A percentile compares a stretch with the other conserved stretches of the same genome.
Conservation (phyloP, 192 early-diverging fungal species). For the Kickxella alabastrina region DNA sequence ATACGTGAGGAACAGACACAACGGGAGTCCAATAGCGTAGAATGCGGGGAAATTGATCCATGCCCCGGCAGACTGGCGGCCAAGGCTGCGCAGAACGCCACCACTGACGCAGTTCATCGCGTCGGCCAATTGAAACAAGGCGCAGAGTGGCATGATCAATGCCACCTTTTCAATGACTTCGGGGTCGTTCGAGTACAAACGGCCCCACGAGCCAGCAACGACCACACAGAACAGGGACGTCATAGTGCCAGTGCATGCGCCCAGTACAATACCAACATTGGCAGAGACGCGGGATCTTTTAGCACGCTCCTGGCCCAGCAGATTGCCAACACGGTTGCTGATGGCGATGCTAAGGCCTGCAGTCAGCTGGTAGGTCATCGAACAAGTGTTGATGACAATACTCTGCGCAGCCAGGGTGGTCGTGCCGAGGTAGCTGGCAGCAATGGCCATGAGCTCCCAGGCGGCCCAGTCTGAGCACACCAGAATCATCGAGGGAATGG, state of each 20-base stretch:
- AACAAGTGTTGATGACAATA: conserved; percentile 48
- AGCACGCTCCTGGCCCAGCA: conserved; percentile 13
- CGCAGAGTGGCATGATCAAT: conserved; percentile 66
- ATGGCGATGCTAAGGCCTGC: conserved; percentile 46
- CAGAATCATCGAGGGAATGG: conserved; percentile 64
- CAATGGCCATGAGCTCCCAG: conserved; percentile 27
- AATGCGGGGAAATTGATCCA: conserved; percentile 42
- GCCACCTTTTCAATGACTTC: conserved; percentile 68
- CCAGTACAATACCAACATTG: background rate
- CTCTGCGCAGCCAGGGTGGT: conserved; percentile 45
- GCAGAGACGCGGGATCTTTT: conserved; percentile 6
- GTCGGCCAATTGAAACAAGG: conserved; percentile 61
- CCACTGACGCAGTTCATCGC: conserved; percentile 54
- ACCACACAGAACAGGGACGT: conserved; percentile 50
- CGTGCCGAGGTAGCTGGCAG: conserved; percentile 47
- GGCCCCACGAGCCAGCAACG: conserved; percentile 23
- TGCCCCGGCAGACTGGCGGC: conserved; percentile 45
- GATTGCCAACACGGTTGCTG: conserved; percentile 47
- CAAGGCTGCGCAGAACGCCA: conserved; percentile 51
- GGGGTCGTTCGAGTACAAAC: conserved; percentile 60
- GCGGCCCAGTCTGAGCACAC: conserved; percentile 60
- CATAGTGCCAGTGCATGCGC: conserved; percentile 39
- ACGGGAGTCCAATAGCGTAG: conserved; percentile 48
- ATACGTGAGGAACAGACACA: conserved; percentile 48
- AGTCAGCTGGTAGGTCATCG: conserved; percentile 36